Conservation (phyloP, 176 grass and related monocot genomes). For the Phoenix dactylifera region DNA sequence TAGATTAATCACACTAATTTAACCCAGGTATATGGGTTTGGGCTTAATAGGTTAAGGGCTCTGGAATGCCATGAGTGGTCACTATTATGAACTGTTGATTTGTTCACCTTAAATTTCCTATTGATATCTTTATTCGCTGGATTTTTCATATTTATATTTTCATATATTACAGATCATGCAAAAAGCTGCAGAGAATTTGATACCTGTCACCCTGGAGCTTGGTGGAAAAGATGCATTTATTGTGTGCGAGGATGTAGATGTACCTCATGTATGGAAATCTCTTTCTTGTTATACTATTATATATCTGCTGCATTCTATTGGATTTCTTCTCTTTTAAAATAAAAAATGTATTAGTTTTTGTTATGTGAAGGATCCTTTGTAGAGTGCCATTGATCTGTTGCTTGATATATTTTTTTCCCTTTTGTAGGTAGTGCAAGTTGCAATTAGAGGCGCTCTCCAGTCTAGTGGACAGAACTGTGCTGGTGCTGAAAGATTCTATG, state of each 20-base stretch:
- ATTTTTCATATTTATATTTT: slow-evolving; percentile 4
- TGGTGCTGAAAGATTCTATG: slow-evolving; percentile 98
- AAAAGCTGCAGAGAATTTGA: slow-evolving; percentile 79
- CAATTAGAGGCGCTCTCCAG: slow-evolving; percentile 83
- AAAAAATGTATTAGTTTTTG: too few species aligned
- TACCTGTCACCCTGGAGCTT: slow-evolving; percentile 94
- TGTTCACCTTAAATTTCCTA: background rate
- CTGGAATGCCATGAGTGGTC: too few species aligned
- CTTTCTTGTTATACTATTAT: slow-evolving; percentile 3
- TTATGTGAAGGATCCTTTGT: background rate
- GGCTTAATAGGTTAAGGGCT: too few species aligned
- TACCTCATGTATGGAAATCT: slow-evolving; percentile 66
- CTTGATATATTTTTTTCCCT: background rate
- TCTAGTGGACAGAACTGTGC: slow-evolving; percentile 97
- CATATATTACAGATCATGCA: slow-evolving; percentile 73
- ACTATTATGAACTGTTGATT: too few species aligned
- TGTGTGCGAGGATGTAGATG: slow-evolving; percentile 97
- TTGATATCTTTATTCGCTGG: background rate
- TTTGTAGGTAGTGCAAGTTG: slow-evolving; percentile 93
- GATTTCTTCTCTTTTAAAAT: too few species aligned
- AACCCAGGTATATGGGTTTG: too few species aligned
- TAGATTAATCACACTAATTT: too few species aligned
- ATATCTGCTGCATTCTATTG: too few species aligned
- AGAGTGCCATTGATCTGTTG: slow-evolving; percentile 7
- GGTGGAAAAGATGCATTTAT: slow-evolving; percentile 99